Percentiles rank a stretch among this genome's conserved stretches.
Evolutionary conservation across 345 rosid species (phyloP).

Genomic region (Sapria himalayana): DNA sequence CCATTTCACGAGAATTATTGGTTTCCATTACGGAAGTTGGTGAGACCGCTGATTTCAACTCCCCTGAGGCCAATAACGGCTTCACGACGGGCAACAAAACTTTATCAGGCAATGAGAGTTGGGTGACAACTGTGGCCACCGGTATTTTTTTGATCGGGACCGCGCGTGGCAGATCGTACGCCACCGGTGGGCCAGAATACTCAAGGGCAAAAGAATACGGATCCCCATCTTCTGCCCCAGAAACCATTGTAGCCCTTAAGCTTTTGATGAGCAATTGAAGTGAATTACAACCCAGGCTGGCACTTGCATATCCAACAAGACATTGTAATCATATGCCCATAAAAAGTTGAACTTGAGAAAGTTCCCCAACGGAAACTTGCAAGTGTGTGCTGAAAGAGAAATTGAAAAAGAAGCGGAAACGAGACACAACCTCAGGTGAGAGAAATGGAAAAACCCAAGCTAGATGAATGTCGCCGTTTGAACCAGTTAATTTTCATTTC

Average conservation of each 20-base stretch:
- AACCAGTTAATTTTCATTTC: too few species aligned
- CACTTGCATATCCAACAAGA: too few species aligned
- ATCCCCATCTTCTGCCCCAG: slow-evolving; percentile 19
- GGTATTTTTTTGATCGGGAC: slow-evolving; percentile 81
- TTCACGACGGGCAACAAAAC: slow-evolving; percentile 63
- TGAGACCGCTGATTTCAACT: slow-evolving; percentile 17
- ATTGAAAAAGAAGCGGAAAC: too few species aligned
- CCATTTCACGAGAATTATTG: slow-evolving; percentile 7
- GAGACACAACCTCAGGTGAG: too few species aligned
- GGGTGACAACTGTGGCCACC: slow-evolving; percentile 84
- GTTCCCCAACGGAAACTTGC: too few species aligned
- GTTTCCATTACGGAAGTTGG: slow-evolving; percentile 20
- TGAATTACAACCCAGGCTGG: too few species aligned
- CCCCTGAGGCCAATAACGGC: slow-evolving; percentile 38
- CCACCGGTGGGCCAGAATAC: slow-evolving; percentile 72
- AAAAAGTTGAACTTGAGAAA: too few species aligned
- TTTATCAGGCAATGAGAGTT: slow-evolving; percentile 30
- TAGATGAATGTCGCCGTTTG: too few species aligned
- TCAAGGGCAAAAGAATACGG: slow-evolving; percentile 69
- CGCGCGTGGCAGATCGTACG: slow-evolving; percentile 68
- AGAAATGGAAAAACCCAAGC: too few species aligned
- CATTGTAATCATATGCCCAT: too few species aligned
- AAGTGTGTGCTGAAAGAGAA: too few species aligned
- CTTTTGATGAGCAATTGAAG: too few species aligned
- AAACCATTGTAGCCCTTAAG: slow-evolving; percentile 6